These are phyloP conservation scores for Starmerella sp. DNA, from an alignment of 805 yeast species.

Conservation along the genomic window DNA sequence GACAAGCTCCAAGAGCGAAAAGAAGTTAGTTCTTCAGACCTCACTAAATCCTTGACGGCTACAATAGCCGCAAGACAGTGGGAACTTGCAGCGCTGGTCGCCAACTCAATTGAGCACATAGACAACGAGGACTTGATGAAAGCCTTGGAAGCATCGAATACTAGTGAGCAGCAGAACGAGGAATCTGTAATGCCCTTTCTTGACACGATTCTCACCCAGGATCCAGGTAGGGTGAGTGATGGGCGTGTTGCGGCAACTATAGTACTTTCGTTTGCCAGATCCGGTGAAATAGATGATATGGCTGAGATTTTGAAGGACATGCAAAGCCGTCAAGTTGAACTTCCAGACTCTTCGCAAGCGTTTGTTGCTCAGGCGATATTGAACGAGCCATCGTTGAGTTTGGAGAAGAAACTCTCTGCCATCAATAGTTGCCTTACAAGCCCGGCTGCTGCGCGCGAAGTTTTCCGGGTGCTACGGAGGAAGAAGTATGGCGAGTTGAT, in stretches of 20 bases:
- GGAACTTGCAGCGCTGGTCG: neutral
- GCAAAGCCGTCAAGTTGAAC: neutral
- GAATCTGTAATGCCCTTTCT: constrained; percentile 4
- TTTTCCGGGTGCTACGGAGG: neutral
- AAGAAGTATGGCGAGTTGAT: neutral
- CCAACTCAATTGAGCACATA: neutral
- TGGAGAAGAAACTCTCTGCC: neutral
- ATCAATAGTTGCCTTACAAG: neutral
- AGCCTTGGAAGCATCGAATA: neutral
- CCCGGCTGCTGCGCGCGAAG: neutral
- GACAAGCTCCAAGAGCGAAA: neutral
- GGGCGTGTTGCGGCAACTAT: constrained; percentile 3
- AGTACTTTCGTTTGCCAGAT: constrained; percentile 7
- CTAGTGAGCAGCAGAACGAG: neutral
- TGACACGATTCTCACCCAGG: neutral
- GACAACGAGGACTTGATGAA: neutral
- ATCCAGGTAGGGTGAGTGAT: constrained; percentile 9
- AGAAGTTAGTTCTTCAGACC: neutral
- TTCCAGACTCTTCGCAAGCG: neutral
- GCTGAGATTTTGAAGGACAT: constrained; percentile 10
- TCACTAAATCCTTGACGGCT: neutral
- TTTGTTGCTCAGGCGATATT: neutral
- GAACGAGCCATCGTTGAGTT: neutral
- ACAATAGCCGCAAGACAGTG: neutral
- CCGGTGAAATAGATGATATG: constrained; percentile 3